Conservation (phyloP, 1,284 basidiomycete genomes). For the Ganoderma multipileum region DNA sequence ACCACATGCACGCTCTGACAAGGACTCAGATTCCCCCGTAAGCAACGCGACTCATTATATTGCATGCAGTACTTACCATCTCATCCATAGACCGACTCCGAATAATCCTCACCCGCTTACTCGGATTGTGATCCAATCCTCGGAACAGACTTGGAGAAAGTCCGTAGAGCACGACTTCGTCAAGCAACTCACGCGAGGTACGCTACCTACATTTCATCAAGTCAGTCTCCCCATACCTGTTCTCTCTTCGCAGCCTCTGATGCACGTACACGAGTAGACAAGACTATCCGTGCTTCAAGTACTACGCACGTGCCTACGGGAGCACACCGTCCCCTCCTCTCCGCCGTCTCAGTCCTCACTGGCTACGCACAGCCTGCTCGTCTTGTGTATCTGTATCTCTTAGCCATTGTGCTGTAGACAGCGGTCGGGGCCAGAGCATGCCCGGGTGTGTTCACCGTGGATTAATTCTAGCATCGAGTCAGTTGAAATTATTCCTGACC, state of each 20-base stretch:
- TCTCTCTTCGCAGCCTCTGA: neutral
- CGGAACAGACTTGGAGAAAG: slow-evolving; percentile 67
- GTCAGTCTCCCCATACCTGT: slow-evolving; percentile 44
- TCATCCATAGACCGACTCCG: slow-evolving; percentile 56
- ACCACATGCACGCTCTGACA: slow-evolving; percentile 80
- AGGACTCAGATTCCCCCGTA: slow-evolving; percentile 64
- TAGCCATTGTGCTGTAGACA: no score
- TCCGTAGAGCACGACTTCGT: slow-evolving; percentile 90
- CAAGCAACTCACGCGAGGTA: slow-evolving; percentile 73
- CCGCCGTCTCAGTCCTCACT: no score
- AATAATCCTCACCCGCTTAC: slow-evolving; percentile 77
- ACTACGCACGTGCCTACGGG: slow-evolving; percentile 81
- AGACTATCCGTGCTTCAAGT: slow-evolving; percentile 65
- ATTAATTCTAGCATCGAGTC: no score
- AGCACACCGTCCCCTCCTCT: slow-evolving; percentile 40
- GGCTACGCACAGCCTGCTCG: no score
- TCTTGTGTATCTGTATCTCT: no score
- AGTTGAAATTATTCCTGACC: no score
- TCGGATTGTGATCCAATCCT: slow-evolving; percentile 67
- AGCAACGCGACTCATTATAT: slow-evolving; percentile 20
- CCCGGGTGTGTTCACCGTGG: no score
- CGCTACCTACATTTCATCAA: slow-evolving; percentile 89
- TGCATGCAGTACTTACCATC: neutral
- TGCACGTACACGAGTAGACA: neutral
- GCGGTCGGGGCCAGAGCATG: no score